Evolutionary conservation across 371 early-diverging fungal species (phyloP), one percentile per base, ranked within the genome.

Genomic region (Saksenaea oblongispora): DNA sequence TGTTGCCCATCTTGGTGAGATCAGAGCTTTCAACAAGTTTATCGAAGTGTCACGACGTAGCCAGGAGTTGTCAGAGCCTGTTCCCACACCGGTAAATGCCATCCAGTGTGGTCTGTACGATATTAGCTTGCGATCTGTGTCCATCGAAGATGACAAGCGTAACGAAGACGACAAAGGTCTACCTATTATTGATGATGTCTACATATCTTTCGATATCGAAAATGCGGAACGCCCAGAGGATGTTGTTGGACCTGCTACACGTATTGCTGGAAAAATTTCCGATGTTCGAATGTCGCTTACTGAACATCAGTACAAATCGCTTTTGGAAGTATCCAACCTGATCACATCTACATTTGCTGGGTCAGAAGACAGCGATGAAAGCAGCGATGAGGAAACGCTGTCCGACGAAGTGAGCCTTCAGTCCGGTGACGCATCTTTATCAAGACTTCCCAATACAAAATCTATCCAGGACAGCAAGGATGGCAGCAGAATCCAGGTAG

Each of bases 1-100:
- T 7, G 65, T 97, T n/a, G 91, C 95, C 28, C 87, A 95, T 73
- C 81, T 96, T 26, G 99, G 99, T 61, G 88, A 91, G 65, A 88
- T 98, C 18, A 82, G 92, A 3, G 93, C 96, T 0, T 80, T 74
- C 17, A 97, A 96, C 70, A 69, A 76, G 51, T 93, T 94, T 73
- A 57, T 55, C 9, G 59, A 66, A 5, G 69, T 76, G 18, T 66
- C 59, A 14, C 72, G 85, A 56, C 59, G 70, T 34, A 24, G 61
- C 2, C 34, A 58, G 24, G 54, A 70, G 15, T 36, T 63, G 1
- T 22, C 57, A 18, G 75, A 75, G 24, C 54, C 62, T 26, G 5
- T 35, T 56, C 72, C 76, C 0, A 58, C 80, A 0, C 69, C 74
- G 7, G 59, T 90, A 28, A 87, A 86, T 34, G 67, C 80, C 58